Percentiles rank a stretch among this genome's conserved stretches.
These are phyloP conservation scores for Kwoniella europaea DNA, from an alignment of 768 basidiomycete genomes.

Conservation along the genomic window DNA sequence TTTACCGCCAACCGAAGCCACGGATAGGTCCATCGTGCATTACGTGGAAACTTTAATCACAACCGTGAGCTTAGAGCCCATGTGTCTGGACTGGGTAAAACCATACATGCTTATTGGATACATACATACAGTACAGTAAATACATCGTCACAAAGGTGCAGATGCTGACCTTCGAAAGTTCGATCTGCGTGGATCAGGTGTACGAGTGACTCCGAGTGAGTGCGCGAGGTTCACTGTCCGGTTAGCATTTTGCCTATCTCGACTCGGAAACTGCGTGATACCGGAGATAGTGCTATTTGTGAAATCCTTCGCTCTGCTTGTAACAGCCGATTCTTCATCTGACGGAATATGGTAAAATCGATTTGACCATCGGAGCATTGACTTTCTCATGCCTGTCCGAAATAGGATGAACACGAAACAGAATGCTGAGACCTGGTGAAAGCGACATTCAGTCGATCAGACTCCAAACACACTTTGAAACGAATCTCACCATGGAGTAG, in stretches of 20 bases:
- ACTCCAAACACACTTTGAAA: neutral
- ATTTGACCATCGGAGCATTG: neutral
- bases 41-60: neutral
- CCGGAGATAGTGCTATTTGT: neutral
- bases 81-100: neutral
- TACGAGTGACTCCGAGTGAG: too few species aligned
- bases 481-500: conserved; percentile 2
- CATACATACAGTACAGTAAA: neutral
- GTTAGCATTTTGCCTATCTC: too few species aligned
- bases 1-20: neutral
- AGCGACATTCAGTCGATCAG: neutral
- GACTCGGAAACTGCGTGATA: neutral
- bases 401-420: neutral
- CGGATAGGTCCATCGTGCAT: neutral
- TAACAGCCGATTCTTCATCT: conserved; percentile 4
- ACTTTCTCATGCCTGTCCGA: neutral
- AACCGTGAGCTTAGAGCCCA: too few species aligned
- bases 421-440: neutral
- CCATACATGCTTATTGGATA: neutral
- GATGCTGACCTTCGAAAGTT: neutral
- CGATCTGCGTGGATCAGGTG: neutral
- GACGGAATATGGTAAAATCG: neutral
- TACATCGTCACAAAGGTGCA: neutral
- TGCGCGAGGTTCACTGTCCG: too few species aligned
- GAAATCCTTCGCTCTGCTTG: neutral